Percentiles rank a stretch among this genome's conserved stretches.
Evolutionary conservation across 2,329 filamentous ascomycete species (phyloP).

Genomic region (Stachybotrys echinatus): DNA sequence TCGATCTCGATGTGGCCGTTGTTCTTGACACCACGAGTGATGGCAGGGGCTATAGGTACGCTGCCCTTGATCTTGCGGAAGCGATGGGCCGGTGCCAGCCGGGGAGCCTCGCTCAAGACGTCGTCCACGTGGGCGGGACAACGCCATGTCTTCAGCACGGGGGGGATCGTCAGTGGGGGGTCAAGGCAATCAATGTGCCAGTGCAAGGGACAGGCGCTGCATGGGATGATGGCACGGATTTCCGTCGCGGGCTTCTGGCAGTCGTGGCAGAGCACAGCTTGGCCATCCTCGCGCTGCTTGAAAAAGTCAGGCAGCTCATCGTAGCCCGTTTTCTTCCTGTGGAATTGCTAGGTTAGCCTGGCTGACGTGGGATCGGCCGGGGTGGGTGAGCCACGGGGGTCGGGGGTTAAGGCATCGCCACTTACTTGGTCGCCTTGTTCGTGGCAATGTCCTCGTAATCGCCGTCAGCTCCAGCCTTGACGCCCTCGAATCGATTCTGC

Average conservation of each 20-base stretch:
- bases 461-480: slow-evolving; percentile 69
- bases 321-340: slow-evolving; percentile 46
- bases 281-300: slow-evolving; percentile 69
- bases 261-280: slow-evolving; percentile 68
- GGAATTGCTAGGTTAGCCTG: slow-evolving; percentile 18
- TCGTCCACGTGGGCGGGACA: slow-evolving; percentile 85
- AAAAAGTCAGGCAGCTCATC: slow-evolving; percentile 63
- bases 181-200: slow-evolving; percentile 95
- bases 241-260: slow-evolving; percentile 63
- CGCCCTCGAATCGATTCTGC: slow-evolving; percentile 73
- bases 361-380: slow-evolving; percentile 9
- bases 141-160: slow-evolving; percentile 73
- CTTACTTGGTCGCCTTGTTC: slow-evolving; percentile 61
- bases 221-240: slow-evolving; percentile 71
- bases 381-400: not conserved
- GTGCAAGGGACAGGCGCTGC: slow-evolving; percentile 72
- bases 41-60: slow-evolving; percentile 44
- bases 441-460: slow-evolving; percentile 68
- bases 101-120: slow-evolving; percentile 56
- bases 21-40: slow-evolving; percentile 61
- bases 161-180: slow-evolving; percentile 75
- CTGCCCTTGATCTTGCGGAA: slow-evolving; percentile 56
- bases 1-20: slow-evolving; percentile 69
- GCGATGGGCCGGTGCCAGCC: slow-evolving; percentile 54
- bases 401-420: slow-evolving; percentile 12